Conservation (phyloP, 169 alveolate genomes). For the Plasmodium malariae region DNA sequence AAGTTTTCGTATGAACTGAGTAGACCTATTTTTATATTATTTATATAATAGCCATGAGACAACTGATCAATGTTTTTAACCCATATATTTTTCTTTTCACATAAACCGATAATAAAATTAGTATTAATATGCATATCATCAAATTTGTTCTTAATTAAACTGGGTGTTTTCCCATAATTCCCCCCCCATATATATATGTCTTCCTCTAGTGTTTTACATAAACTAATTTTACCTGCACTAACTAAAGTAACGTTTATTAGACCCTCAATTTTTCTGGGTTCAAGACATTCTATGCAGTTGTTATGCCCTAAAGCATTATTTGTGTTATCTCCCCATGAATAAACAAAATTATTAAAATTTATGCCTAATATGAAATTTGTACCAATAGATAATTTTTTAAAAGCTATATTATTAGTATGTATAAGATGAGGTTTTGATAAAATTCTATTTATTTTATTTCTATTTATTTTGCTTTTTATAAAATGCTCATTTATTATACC, state of each 20-base stretch:
- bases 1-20: conserved; percentile 52
- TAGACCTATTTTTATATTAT: conserved; percentile 37
- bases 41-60: conserved; percentile 60
- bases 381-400: conserved; percentile 58
- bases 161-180: conserved; percentile 50
- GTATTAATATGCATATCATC: conserved; percentile 30
- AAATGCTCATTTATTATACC: conserved; percentile 64
- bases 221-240: conserved; percentile 64
- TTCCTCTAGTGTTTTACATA: conserved; percentile 52
- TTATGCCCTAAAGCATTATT: conserved; percentile 35
- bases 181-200: conserved; percentile 69
- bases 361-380: conserved; percentile 34
- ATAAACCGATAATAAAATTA: conserved; percentile 59
- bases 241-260: conserved; percentile 16
- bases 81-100: conserved; percentile 50
- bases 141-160: conserved; percentile 60
- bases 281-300: conserved; percentile 10
- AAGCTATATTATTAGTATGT: conserved; percentile 66
- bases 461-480: conserved; percentile 21
- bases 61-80: conserved; percentile 37
- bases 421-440: conserved; percentile 39
- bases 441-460: conserved; percentile 10
- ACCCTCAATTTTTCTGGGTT: conserved; percentile 38
- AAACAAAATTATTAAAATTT: conserved; percentile 29
- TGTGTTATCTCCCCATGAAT: conserved; percentile 62